Conservation (phyloP, 495 filamentous ascomycete species). For the Tetracladium setigerum region DNA sequence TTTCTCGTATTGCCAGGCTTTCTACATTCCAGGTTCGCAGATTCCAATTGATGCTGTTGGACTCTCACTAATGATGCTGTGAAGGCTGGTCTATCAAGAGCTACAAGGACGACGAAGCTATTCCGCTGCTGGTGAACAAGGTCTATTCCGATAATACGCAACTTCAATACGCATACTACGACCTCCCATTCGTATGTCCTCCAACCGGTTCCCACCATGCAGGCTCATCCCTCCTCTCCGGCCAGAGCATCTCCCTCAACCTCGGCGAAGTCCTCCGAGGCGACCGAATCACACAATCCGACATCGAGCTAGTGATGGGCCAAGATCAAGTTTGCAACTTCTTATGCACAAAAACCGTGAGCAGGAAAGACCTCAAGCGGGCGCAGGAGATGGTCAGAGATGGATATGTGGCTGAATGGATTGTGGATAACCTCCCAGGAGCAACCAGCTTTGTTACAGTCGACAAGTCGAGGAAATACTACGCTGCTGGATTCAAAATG, state of each 20-base stretch:
- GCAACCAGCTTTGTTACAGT: slow-evolving; percentile 90
- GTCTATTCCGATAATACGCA: slow-evolving; percentile 90
- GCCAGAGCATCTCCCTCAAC: slow-evolving; percentile 77
- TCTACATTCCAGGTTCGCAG: slow-evolving; percentile 68
- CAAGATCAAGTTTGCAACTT: slow-evolving; percentile 69
- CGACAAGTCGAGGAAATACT: slow-evolving; percentile 84
- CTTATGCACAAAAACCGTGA: slow-evolving; percentile 64
- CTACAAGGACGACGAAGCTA: slow-evolving; percentile 71
- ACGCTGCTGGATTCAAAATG: slow-evolving; percentile 91
- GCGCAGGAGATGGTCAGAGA: slow-evolving; percentile 69
- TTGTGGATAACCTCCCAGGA: slow-evolving; percentile 89
- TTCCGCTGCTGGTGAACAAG: slow-evolving; percentile 91
- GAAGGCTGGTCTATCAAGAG: slow-evolving; percentile 70
- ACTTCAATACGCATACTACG: slow-evolving; percentile 88
- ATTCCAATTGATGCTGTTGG: slow-evolving; percentile 8
- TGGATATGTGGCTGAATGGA: slow-evolving; percentile 92
- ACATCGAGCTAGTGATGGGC: slow-evolving; percentile 78
- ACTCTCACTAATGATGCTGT: background rate
- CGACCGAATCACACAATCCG: slow-evolving; percentile 82
- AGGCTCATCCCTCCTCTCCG: slow-evolving; percentile 66
- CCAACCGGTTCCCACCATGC: slow-evolving; percentile 62
- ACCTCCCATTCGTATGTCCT: slow-evolving; percentile 87
- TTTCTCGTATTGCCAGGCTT: slow-evolving; percentile 46
- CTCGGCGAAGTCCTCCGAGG: slow-evolving; percentile 90
- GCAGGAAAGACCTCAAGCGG: slow-evolving; percentile 57